phyloP scores from a whole-genome alignment of 352 stramenopile genomes.

The Phytophthora cactorum region DNA sequence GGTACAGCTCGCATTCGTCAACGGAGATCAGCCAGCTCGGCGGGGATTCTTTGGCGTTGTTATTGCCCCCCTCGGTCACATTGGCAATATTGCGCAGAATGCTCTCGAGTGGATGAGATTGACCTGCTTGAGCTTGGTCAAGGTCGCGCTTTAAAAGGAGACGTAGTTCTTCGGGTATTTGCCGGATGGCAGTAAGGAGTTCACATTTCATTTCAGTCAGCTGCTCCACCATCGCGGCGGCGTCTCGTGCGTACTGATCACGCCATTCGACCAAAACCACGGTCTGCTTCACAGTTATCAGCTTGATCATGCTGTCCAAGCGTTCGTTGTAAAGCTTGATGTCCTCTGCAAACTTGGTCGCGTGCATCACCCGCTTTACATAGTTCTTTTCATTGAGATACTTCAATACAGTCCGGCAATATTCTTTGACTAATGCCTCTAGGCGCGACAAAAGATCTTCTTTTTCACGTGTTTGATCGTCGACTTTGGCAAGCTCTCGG shows the following conservation, averaged over 20 bases:
- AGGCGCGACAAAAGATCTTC: background rate
- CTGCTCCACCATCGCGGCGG: background rate
- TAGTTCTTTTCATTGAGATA: background rate
- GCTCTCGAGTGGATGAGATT: background rate
- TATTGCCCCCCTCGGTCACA: background rate
- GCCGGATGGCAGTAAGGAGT: background rate
- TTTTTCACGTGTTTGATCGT: background rate
- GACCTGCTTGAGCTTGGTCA: background rate
- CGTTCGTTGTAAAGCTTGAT: conserved; percentile 5
- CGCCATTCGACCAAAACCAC: conserved; percentile 1
- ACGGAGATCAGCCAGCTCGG: background rate
- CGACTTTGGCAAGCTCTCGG: background rate
- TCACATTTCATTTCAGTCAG: background rate
- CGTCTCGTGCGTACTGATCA: background rate
- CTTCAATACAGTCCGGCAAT: background rate
- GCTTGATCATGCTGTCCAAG: background rate
- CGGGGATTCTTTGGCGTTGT: background rate
- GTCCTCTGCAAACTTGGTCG: background rate
- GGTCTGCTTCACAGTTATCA: background rate
- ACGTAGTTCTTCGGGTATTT: background rate
- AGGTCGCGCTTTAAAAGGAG: background rate
- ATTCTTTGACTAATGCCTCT: background rate
- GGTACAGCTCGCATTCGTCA: background rate
- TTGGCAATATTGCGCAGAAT: background rate
- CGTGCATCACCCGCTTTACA: conserved; percentile 1